These are phyloP conservation scores for Diaporthe vaccinii DNA, from an alignment of 2,329 filamentous ascomycete genomes.

Conservation along the genomic window DNA sequence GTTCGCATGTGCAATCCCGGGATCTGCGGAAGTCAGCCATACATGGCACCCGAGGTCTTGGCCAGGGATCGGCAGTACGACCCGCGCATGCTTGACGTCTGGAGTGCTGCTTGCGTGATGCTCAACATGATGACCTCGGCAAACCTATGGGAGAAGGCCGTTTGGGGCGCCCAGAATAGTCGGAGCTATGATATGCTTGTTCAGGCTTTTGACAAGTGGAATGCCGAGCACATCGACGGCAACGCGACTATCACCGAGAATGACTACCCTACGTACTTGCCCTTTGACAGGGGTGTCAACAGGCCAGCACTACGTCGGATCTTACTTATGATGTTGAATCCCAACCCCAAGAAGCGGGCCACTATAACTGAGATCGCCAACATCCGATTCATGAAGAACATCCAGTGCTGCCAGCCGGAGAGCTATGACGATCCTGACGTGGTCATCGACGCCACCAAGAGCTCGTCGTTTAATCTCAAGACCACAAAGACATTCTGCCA, in stretches of 20 bases:
- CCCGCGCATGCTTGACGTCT: slow-evolving; percentile 85
- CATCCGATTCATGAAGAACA: slow-evolving; percentile 79
- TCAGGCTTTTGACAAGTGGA: slow-evolving; percentile 77
- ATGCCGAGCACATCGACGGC: slow-evolving; percentile 62
- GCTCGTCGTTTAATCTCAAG: slow-evolving; percentile 57
- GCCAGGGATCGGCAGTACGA: slow-evolving; percentile 76
- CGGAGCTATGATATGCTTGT: slow-evolving; percentile 75
- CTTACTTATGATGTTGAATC: slow-evolving; percentile 86
- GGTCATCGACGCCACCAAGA: slow-evolving; percentile 73
- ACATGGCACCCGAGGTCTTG: slow-evolving; percentile 89
- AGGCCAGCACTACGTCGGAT: slow-evolving; percentile 78
- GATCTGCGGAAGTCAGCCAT: slow-evolving; percentile 87
- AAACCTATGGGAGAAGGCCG: slow-evolving; percentile 81
- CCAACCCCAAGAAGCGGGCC: slow-evolving; percentile 78
- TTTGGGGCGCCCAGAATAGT: slow-evolving; percentile 57
- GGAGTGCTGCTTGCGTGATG: slow-evolving; percentile 88
- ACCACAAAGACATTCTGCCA: slow-evolving; percentile 70
- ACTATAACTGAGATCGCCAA: slow-evolving; percentile 77
- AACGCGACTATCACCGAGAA: slow-evolving; percentile 63
- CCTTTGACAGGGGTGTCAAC: slow-evolving; percentile 75
- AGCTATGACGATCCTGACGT: slow-evolving; percentile 74
- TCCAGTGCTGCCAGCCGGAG: slow-evolving; percentile 85
- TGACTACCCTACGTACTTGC: slow-evolving; percentile 75
- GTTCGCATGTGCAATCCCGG: slow-evolving; percentile 81
- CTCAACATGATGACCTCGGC: slow-evolving; percentile 80